phyloP scores from a whole-genome alignment of 371 early-diverging fungal genomes.

The Mortierella sp. region DNA sequence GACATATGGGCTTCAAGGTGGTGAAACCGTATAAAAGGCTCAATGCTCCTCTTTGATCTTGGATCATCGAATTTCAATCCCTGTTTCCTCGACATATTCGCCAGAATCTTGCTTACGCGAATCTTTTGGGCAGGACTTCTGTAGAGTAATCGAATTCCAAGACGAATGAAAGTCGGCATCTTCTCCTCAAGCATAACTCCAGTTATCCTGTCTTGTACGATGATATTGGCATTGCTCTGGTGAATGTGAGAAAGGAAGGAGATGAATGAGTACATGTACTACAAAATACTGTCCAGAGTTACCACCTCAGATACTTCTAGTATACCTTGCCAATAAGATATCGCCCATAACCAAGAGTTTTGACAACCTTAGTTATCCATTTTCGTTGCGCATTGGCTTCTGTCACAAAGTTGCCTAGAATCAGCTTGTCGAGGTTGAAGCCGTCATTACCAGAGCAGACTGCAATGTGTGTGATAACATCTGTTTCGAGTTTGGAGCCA shows the following conservation, averaged over 20 bases:
- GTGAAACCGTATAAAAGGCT: conserved; percentile 85
- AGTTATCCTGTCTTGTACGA: conserved; percentile 80
- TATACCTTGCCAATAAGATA: conserved; percentile 76
- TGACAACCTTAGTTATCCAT: conserved; percentile 85
- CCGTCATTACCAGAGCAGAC: conserved; percentile 77
- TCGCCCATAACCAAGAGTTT: conserved; percentile 81
- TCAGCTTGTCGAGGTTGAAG: conserved; percentile 71
- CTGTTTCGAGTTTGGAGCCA: conserved; percentile 71
- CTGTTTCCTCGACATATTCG: conserved; percentile 78
- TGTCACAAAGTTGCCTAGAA: conserved; percentile 85
- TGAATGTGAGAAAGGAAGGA: not conserved
- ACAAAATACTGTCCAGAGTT: not conserved
- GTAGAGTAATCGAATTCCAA: conserved; percentile 88
- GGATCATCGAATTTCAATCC: conserved; percentile 85
- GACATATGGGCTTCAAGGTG: conserved; percentile 64
- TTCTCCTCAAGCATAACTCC: conserved; percentile 86
- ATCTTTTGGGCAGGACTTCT: conserved; percentile 63
- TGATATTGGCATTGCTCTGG: conserved; percentile 81
- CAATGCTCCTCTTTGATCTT: conserved; percentile 75
- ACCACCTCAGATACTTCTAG: not conserved
- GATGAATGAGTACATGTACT: not conserved
- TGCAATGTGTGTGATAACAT: conserved; percentile 85
- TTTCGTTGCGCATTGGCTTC: conserved; percentile 83
- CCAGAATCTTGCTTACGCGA: conserved; percentile 67
- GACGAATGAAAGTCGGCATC: conserved; percentile 85